Conservation (phyloP, 2,329 filamentous ascomycete species). For the Coniochaeta sp. region DNA sequence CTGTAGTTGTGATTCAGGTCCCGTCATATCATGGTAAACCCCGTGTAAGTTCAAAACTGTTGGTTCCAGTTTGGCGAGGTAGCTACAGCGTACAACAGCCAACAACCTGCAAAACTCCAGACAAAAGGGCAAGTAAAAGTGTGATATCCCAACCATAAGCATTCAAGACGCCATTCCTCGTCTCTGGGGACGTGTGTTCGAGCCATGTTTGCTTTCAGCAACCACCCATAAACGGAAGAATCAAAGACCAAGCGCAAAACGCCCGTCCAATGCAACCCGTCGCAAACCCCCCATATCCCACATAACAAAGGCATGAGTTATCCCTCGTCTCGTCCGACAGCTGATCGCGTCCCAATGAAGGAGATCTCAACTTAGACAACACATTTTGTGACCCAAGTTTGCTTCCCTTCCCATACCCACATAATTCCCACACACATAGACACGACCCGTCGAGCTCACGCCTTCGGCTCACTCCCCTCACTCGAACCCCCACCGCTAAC, state of each 20-base stretch:
- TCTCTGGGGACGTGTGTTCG: no score
- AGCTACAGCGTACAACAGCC: neutral
- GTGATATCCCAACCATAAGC: neutral
- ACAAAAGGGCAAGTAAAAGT: neutral
- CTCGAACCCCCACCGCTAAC: slow-evolving; percentile 26
- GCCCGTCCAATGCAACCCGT: neutral
- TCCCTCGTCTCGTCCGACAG: no score
- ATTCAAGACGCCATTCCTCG: no score
- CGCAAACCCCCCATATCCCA: neutral
- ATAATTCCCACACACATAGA: neutral
- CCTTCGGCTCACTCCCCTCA: neutral
- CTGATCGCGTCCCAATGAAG: no score
- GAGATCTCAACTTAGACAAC: no score
- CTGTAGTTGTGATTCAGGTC: no score
- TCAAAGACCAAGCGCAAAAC: neutral
- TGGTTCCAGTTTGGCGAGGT: neutral
- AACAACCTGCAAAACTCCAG: neutral
- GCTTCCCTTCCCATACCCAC: neutral
- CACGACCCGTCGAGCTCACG: neutral
- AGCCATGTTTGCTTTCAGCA: neutral
- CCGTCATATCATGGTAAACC: no score
- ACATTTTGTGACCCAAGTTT: neutral
- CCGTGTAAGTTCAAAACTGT: no score
- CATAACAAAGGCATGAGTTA: neutral
- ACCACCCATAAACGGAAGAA: neutral